phyloP scores from a whole-genome alignment of 306 rosid genomes.

The Cajanus cajan region DNA sequence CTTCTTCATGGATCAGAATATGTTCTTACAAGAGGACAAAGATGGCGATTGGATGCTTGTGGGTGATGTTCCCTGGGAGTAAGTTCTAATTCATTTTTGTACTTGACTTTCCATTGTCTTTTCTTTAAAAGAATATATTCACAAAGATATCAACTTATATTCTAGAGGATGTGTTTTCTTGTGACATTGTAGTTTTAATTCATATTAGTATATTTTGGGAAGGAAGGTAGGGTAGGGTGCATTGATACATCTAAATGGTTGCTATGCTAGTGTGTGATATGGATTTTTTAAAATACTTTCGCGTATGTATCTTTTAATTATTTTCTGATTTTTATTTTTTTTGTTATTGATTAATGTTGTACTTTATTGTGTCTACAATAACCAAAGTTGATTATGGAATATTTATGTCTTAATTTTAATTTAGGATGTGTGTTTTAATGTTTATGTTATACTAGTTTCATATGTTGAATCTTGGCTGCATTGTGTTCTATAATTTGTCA shows the following conservation, averaged over 20 bases:
- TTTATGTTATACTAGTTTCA: background rate
- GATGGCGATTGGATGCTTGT: conserved; percentile 93
- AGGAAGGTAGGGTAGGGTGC: background rate
- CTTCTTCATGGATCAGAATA: conserved; percentile 90
- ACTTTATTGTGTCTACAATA: background rate
- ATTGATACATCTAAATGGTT: background rate
- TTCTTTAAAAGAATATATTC: background rate
- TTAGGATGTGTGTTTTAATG: background rate
- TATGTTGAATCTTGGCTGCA: background rate
- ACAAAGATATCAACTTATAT: background rate
- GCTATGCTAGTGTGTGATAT: background rate
- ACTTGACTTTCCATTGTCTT: conserved; percentile 7
- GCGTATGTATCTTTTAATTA: background rate
- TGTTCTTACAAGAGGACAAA: conserved; percentile 81
- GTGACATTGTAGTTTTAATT: background rate
- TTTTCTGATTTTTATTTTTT: background rate
- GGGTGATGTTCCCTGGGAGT: conserved; percentile 93
- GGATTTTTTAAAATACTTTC: background rate
- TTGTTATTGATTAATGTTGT: background rate
- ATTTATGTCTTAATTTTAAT: background rate
- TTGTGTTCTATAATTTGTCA: too few relatives aligned
- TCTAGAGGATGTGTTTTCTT: background rate
- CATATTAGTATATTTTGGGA: background rate
- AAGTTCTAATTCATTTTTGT: conserved; percentile 38
- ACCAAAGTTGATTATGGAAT: background rate